These are phyloP conservation scores for Pezicula radicicola DNA, from an alignment of 2,329 filamentous ascomycete genomes.

Conservation along the genomic window DNA sequence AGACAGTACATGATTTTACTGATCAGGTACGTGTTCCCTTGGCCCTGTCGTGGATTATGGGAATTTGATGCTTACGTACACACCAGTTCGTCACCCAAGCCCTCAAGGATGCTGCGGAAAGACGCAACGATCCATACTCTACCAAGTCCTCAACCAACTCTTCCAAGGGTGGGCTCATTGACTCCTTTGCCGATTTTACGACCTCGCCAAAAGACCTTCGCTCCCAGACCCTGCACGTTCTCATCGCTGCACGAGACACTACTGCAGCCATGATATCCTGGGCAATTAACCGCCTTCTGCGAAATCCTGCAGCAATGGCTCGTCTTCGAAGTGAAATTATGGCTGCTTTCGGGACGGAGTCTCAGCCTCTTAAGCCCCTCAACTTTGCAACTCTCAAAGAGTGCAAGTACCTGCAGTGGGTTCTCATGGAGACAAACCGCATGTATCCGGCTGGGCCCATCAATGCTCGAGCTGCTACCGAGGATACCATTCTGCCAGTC, in stretches of 20 bases:
- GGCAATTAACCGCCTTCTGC: background rate
- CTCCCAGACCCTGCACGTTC: background rate
- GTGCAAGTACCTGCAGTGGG: background rate
- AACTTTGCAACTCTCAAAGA: background rate
- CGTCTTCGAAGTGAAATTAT: background rate
- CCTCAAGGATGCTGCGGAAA: background rate
- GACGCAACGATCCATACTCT: no score
- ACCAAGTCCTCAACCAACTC: background rate
- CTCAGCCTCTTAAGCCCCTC: background rate
- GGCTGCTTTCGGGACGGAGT: background rate
- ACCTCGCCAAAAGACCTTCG: background rate
- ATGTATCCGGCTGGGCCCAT: background rate
- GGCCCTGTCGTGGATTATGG: background rate
- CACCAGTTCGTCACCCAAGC: background rate
- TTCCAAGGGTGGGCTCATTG: background rate
- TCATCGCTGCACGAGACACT: background rate
- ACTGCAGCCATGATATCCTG: background rate
- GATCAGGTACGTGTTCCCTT: background rate
- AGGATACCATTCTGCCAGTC: background rate
- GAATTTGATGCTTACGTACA: background rate
- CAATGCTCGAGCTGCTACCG: background rate
- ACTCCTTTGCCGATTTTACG: background rate
- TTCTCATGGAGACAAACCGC: background rate
- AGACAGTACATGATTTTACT: background rate
- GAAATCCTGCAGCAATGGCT: background rate